phyloP scores from a whole-genome alignment of 345 rosid species.

The Eucalyptus virginea region DNA sequence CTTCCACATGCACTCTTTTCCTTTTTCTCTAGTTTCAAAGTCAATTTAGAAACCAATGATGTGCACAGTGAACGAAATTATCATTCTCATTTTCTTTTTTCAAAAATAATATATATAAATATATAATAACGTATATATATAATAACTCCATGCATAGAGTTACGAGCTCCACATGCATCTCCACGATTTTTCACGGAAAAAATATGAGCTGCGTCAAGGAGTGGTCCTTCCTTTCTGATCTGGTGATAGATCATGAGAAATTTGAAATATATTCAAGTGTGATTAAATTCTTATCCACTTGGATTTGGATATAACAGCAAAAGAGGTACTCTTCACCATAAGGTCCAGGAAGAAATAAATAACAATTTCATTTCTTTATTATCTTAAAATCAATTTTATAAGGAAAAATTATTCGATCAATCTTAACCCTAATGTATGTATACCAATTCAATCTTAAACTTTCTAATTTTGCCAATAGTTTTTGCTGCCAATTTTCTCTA shows the following conservation, averaged over 20 bases:
- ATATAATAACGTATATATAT: neutral
- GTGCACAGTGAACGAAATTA: neutral
- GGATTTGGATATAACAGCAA: neutral
- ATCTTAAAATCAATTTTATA: neutral
- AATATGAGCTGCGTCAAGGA: neutral
- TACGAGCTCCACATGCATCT: neutral
- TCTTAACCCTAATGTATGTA: accelerated
- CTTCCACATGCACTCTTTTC: neutral
- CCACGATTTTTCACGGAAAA: neutral
- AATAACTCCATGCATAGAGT: neutral
- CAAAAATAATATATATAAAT: neutral
- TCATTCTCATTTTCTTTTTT: neutral
- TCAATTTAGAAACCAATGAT: neutral
- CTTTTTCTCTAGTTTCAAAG: neutral
- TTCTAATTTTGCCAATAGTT: accelerated
- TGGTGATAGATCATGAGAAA: neutral
- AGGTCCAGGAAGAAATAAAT: neutral
- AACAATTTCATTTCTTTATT: neutral
- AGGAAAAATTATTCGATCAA: accelerated
- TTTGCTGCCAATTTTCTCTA: accelerated
- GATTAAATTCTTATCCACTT: neutral
- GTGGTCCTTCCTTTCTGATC: neutral
- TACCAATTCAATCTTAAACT: neutral
- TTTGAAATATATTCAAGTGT: neutral
- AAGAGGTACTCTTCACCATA: neutral